Percentiles rank a stretch among this genome's conserved stretches.
Evolutionary conservation across 2,329 filamentous ascomycete genomes (phyloP).

Genomic region (Chrysosporium keratinophilum): DNA sequence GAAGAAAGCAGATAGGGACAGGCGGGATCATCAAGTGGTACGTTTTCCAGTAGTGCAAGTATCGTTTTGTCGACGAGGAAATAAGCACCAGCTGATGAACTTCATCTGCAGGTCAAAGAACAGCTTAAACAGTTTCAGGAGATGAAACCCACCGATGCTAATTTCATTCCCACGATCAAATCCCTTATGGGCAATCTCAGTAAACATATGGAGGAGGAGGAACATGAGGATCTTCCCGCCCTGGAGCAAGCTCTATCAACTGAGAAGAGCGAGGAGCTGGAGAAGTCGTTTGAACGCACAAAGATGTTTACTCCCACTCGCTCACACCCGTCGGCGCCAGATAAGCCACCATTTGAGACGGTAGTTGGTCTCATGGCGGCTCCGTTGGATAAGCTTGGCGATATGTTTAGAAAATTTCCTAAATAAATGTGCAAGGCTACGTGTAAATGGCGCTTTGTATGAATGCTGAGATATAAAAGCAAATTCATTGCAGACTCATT

Average conservation of each 20-base stretch:
- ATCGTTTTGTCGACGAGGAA: neutral
- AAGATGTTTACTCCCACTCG: slow-evolving; percentile 44
- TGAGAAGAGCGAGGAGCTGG: slow-evolving; percentile 27
- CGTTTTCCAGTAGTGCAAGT: neutral
- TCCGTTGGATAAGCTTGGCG: slow-evolving; percentile 45
- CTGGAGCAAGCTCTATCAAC: slow-evolving; percentile 35
- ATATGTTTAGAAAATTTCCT: slow-evolving; percentile 46
- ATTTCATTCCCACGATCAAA: slow-evolving; percentile 35
- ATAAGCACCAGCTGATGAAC: neutral
- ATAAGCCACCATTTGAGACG: slow-evolving; percentile 47
- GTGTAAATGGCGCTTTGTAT: too few species aligned
- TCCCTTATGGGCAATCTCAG: slow-evolving; percentile 33
- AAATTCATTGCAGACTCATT: too few species aligned
- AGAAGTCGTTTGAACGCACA: slow-evolving; percentile 39
- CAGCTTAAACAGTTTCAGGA: slow-evolving; percentile 40
- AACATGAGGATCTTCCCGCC: slow-evolving; percentile 37
- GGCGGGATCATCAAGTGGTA: slow-evolving; percentile 12
- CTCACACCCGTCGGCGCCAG: slow-evolving; percentile 40
- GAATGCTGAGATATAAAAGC: too few species aligned
- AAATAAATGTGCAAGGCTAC: neutral
- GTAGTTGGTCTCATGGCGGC: slow-evolving; percentile 45
- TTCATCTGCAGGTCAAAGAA: slow-evolving; percentile 38
- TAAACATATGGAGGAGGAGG: slow-evolving; percentile 43
- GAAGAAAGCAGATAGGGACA: slow-evolving; percentile 31
- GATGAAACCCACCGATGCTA: slow-evolving; percentile 28